Evolutionary conservation across 768 basidiomycete species (phyloP).

Genomic region (Boletus huronensis): DNA sequence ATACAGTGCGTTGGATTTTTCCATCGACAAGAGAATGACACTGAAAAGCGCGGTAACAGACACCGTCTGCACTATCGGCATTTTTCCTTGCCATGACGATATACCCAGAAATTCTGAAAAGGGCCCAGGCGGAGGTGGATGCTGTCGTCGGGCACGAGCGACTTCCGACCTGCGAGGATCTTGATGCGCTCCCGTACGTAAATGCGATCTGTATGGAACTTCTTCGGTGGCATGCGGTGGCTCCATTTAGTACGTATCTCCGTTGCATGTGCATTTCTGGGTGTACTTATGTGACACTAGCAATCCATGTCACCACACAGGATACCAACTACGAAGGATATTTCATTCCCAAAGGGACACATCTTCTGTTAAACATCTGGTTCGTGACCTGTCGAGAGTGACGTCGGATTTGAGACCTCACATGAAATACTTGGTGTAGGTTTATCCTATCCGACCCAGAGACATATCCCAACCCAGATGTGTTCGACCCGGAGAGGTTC

Average conservation of each 20-base stretch:
- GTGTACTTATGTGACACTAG: background rate
- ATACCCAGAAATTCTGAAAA: slow-evolving; percentile 3
- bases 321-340: slow-evolving; percentile 11
- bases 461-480: slow-evolving; percentile 8
- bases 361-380: slow-evolving; percentile 8
- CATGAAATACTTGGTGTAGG: background rate
- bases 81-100: slow-evolving; percentile 22
- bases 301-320: background rate
- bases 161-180: slow-evolving; percentile 12
- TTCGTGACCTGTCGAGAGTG: background rate
- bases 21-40: background rate
- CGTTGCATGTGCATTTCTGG: no score
- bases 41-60: slow-evolving; percentile 13
- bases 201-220: slow-evolving; percentile 17
- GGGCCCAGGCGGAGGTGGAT: slow-evolving; percentile 16
- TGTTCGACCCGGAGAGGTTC: slow-evolving; percentile 16
- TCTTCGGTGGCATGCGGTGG: slow-evolving; percentile 3
- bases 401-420: background rate
- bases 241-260: slow-evolving; percentile 1
- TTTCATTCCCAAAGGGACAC: slow-evolving; percentile 20
- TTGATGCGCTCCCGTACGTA: slow-evolving; percentile 13
- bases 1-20: slow-evolving; percentile 25
- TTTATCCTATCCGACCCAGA: slow-evolving; percentile 7
- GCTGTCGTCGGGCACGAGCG: slow-evolving; percentile 6
- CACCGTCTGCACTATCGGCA: background rate